A percentile compares a stretch with the other conserved stretches of the same genome.
phyloP scores from a whole-genome alignment of 106 monocot genomes.

The Posidonia australis region DNA sequence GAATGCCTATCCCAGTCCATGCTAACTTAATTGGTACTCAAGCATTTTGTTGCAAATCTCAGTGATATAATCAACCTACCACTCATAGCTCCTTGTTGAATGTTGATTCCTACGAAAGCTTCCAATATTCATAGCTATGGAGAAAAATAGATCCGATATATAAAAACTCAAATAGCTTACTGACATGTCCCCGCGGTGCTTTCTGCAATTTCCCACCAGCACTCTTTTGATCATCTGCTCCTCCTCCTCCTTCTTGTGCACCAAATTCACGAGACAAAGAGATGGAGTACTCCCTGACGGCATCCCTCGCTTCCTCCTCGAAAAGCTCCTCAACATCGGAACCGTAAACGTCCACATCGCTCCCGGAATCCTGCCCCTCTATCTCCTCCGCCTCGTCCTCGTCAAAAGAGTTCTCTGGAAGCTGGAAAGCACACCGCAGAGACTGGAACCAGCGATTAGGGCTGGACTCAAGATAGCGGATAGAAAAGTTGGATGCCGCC shows the following conservation, averaged over 20 bases:
- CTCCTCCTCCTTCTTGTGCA: constrained; percentile 36
- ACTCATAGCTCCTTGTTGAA: no score
- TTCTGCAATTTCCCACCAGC: constrained; percentile 9
- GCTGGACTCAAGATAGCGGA: not conserved
- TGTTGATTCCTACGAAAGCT: no score
- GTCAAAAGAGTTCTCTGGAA: not conserved
- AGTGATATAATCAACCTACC: no score
- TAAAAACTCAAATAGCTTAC: not conserved
- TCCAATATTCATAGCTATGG: no score
- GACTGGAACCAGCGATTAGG: no score
- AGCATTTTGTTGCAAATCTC: no score
- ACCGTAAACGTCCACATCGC: no score
- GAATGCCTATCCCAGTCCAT: no score
- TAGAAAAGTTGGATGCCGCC: not conserved
- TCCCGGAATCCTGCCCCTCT: no score
- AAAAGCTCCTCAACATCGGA: constrained; percentile 19
- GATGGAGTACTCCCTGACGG: constrained; percentile 35
- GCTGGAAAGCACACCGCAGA: no score
- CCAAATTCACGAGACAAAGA: constrained; percentile 44
- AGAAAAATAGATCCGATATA: not conserved
- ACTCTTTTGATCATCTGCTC: constrained; percentile 10
- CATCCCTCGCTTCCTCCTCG: constrained; percentile 63
- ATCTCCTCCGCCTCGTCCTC: constrained; percentile 12
- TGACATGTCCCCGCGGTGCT: constrained; percentile 25
- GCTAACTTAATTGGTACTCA: no score